Conservation (phyloP, 1,139 yeast genomes). For the Hansenula sp. region DNA sequence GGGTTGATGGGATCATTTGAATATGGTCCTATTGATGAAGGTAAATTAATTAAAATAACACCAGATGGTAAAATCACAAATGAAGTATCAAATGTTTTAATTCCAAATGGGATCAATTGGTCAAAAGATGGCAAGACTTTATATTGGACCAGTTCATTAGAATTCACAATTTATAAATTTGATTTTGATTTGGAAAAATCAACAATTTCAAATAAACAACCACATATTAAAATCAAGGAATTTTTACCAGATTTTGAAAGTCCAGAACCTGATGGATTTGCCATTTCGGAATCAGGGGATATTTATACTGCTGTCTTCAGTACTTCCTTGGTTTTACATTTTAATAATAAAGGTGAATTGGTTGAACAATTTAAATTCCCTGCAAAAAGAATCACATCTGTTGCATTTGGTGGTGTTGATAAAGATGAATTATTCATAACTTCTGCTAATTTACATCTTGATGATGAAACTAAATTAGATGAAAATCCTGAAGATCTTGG, state of each 20-base stretch:
- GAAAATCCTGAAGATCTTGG: slow-evolving; percentile 52
- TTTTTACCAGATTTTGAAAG: slow-evolving; percentile 28
- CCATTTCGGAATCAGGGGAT: slow-evolving; percentile 56
- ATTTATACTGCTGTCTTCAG: slow-evolving; percentile 71
- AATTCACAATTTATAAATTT: slow-evolving; percentile 53
- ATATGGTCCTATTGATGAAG: slow-evolving; percentile 28
- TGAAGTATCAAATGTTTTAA: slow-evolving; percentile 35
- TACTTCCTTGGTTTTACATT: slow-evolving; percentile 49
- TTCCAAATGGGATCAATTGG: slow-evolving; percentile 84
- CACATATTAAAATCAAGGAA: slow-evolving; percentile 38
- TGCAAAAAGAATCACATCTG: slow-evolving; percentile 55
- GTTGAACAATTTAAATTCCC: slow-evolving; percentile 55
- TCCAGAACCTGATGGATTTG: slow-evolving; percentile 82
- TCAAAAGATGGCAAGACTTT: slow-evolving; percentile 43
- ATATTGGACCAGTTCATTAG: slow-evolving; percentile 71
- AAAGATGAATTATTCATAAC: slow-evolving; percentile 63
- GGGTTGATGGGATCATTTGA: slow-evolving; percentile 70
- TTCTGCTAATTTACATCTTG: slow-evolving; percentile 51
- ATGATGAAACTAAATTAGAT: slow-evolving; percentile 30
- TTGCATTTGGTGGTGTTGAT: slow-evolving; percentile 62
- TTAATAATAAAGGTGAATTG: slow-evolving; percentile 46
- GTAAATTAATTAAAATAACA: slow-evolving; percentile 30
- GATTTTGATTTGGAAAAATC: slow-evolving; percentile 52
- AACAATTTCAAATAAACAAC: slow-evolving; percentile 37
- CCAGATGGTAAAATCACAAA: slow-evolving; percentile 18